Conservation (phyloP, 2,329 filamentous ascomycete genomes). For the Paecilomyces formosus region DNA sequence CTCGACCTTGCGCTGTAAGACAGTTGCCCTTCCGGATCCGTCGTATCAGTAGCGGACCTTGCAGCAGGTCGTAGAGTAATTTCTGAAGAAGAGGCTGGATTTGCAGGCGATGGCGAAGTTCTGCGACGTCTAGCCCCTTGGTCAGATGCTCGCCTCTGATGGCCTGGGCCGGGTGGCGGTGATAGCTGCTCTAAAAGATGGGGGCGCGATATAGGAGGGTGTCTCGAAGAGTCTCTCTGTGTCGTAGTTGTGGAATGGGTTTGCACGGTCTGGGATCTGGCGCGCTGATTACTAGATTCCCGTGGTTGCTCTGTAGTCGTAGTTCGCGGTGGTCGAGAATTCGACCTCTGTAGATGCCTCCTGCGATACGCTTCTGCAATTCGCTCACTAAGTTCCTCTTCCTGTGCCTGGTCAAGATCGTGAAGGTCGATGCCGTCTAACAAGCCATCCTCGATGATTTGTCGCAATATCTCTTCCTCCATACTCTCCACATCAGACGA, state of each 20-base stretch:
- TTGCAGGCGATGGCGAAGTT: constrained; percentile 25
- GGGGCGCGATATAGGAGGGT: constrained; percentile 22
- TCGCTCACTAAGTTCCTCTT: constrained; percentile 82
- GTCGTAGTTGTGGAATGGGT: constrained; percentile 11
- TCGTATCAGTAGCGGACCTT: constrained; percentile 30
- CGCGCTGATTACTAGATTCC: constrained; percentile 20
- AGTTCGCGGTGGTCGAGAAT: constrained; percentile 24
- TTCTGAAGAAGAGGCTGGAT: constrained; percentile 27
- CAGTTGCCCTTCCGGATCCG: constrained; percentile 20
- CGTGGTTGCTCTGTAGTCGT: constrained; percentile 25
- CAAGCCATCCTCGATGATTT: constrained; percentile 81
- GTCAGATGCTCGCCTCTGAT: constrained; percentile 30
- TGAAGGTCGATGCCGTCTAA: constrained; percentile 83
- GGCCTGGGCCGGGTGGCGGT: constrained; percentile 14
- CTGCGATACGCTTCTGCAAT: constrained; percentile 84
- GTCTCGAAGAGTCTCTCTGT: constrained; percentile 13
- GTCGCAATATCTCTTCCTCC: constrained; percentile 79
- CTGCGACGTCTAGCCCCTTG: constrained; percentile 21
- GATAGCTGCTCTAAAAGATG: constrained; percentile 25
- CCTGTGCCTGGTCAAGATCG: constrained; percentile 73
- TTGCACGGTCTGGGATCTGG: constrained; percentile 23
- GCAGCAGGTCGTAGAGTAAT: constrained; percentile 22
- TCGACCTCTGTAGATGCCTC: constrained; percentile 51
- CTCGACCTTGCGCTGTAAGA: constrained; percentile 17
- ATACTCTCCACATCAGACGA: constrained; percentile 69